Evolutionary conservation across 148 eudicot genomes (phyloP).

Genomic region (Nyssa sinensis): DNA sequence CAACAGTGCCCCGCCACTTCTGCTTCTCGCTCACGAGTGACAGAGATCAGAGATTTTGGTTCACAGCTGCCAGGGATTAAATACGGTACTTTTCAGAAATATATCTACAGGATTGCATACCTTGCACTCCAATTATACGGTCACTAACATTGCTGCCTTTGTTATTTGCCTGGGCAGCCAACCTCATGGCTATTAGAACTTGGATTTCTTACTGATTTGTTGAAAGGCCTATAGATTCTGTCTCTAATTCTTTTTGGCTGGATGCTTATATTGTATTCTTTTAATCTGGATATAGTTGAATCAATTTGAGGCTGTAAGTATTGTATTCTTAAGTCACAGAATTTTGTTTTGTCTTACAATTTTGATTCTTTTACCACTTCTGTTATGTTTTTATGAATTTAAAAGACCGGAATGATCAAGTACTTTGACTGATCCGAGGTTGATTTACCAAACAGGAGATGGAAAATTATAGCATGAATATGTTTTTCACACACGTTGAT

Average conservation of each 20-base stretch:
- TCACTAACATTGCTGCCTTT: not conserved
- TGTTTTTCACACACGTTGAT: too few species aligned
- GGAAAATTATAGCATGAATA: not conserved
- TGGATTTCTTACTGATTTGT: not conserved
- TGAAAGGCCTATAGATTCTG: not conserved
- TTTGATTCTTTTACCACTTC: not conserved
- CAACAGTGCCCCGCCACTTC: not conserved
- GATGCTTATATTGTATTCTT: constrained; percentile 6
- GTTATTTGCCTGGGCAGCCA: not conserved
- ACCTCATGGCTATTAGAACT: not conserved
- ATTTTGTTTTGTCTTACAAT: not conserved
- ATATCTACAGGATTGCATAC: not conserved
- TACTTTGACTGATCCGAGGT: too few species aligned
- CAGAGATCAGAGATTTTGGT: not conserved
- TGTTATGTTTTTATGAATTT: not conserved
- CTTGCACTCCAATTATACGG: not conserved
- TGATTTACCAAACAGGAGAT: too few species aligned
- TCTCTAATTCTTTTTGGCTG: constrained; percentile 16
- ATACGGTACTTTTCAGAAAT: constrained; percentile 1
- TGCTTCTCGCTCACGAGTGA: not conserved
- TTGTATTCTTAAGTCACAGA: not conserved
- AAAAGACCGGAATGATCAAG: not conserved
- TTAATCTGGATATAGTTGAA: not conserved
- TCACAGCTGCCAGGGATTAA: not conserved
- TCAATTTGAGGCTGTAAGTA: not conserved